Evolutionary conservation across 1,284 basidiomycete species (phyloP).

Genomic region (Entoloma clypeatum): DNA sequence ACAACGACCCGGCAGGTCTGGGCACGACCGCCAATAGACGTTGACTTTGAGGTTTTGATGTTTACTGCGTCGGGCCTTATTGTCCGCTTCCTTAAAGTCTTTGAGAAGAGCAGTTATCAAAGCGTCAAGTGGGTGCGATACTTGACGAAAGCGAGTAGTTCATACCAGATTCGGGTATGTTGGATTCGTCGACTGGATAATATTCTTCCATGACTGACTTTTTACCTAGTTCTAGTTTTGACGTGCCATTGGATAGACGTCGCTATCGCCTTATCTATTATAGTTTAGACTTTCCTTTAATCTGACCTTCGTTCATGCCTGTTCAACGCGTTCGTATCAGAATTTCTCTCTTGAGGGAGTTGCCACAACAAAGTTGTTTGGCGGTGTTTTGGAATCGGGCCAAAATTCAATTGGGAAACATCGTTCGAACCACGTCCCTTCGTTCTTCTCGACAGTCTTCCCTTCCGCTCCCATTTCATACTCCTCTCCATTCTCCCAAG

Average conservation of each 20-base stretch:
- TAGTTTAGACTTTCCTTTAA: slow-evolving; percentile 9
- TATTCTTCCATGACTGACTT: slow-evolving; percentile 7
- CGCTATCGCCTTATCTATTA: slow-evolving; percentile 1
- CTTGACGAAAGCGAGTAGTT: slow-evolving; percentile 82
- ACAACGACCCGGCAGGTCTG: slow-evolving; percentile 92
- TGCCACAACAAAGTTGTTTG: too few relatives aligned
- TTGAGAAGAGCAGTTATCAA: slow-evolving; percentile 92
- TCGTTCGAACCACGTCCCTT: slow-evolving; percentile 8
- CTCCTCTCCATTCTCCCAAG: neutral
- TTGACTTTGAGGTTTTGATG: slow-evolving; percentile 99
- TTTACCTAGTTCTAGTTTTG: slow-evolving; percentile 18
- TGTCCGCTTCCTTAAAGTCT: slow-evolving; percentile 97
- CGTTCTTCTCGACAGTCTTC: slow-evolving; percentile 1
- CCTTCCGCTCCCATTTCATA: slow-evolving; percentile 1
- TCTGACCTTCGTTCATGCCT: too few relatives aligned
- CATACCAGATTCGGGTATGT: slow-evolving; percentile 82
- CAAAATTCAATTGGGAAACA: slow-evolving; percentile 11
- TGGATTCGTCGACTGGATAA: neutral
- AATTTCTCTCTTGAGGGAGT: too few relatives aligned
- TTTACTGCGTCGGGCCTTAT: slow-evolving; percentile 95
- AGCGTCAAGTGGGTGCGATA: slow-evolving; percentile 93
- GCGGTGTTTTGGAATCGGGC: too few relatives aligned
- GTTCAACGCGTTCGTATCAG: too few relatives aligned
- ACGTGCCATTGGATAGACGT: neutral
- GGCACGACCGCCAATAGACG: slow-evolving; percentile 95